Percentiles rank a stretch among this genome's conserved stretches.
These are phyloP conservation scores for Euphorbia celastroides DNA, from an alignment of 441 rosid species.

Conservation along the genomic window DNA sequence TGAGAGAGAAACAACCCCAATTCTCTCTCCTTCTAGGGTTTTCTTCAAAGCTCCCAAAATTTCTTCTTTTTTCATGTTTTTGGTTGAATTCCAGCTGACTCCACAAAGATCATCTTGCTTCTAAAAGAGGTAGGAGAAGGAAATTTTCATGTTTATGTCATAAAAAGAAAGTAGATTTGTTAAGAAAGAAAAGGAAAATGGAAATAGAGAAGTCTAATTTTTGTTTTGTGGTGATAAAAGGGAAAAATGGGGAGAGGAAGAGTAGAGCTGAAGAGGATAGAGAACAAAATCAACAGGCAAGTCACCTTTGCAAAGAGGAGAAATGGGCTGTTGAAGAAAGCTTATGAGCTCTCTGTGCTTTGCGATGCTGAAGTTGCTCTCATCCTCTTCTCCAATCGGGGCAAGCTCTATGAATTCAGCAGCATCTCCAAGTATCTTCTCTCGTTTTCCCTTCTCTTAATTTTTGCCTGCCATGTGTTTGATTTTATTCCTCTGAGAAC, in stretches of 20 bases:
- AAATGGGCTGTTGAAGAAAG: conserved; percentile 61
- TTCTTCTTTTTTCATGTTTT: conserved; percentile 37
- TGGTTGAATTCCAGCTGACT: conserved; percentile 22
- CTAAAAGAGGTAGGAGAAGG: conserved; percentile 14
- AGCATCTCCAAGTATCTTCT: conserved; percentile 40
- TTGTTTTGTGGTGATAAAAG: conserved; percentile 12
- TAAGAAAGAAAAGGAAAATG: background rate
- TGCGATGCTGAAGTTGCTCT: too few species aligned
- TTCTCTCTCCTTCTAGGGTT: conserved; percentile 32
- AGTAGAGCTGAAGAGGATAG: conserved; percentile 61
- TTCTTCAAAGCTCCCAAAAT: conserved; percentile 25
- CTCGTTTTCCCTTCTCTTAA: background rate
- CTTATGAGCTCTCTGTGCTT: conserved; percentile 62
- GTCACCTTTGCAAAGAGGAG: conserved; percentile 70
- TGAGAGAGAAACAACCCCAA: conserved; percentile 6
- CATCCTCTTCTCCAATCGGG: conserved; percentile 53
- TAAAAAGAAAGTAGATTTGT: background rate
- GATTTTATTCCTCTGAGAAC: background rate
- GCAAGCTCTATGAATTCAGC: conserved; percentile 55
- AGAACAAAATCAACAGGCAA: conserved; percentile 63
- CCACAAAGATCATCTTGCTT: conserved; percentile 26
- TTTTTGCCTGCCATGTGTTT: conserved; percentile 13
- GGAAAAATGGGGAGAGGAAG: conserved; percentile 54
- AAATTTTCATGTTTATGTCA: background rate
- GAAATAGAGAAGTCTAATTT: conserved; percentile 1